Conservation (phyloP, 2,329 filamentous ascomycete species). For the Sphaerulina populicola region DNA sequence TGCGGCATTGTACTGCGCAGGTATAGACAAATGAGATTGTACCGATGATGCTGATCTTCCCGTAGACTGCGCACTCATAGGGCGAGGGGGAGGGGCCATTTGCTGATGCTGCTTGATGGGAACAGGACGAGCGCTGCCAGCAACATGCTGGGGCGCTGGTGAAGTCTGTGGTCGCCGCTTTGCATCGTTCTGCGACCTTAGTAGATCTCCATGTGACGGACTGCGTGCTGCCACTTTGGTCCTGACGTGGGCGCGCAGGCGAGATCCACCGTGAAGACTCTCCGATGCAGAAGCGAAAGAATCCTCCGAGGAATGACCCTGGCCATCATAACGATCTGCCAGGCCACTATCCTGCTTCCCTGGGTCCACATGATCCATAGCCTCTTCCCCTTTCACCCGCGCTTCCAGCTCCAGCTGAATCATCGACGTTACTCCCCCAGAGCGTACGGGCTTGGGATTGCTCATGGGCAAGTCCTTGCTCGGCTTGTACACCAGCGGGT, state of each 20-base stretch:
- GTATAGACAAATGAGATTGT: conserved; percentile 24
- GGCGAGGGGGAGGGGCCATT: conserved; percentile 1
- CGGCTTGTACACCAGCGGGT: conserved; percentile 21
- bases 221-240: not conserved
- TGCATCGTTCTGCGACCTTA: conserved; percentile 10
- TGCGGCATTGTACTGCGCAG: conserved; percentile 30
- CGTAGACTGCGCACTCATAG: conserved; percentile 17
- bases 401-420: conserved; percentile 26
- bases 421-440: conserved; percentile 29
- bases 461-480: conserved; percentile 31
- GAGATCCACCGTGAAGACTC: conserved; percentile 11
- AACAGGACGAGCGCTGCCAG: conserved; percentile 14
- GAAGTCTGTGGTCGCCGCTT: conserved; percentile 14
- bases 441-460: conserved; percentile 37
- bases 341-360: conserved; percentile 1
- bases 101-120: conserved; percentile 9
- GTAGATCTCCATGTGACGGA: conserved; percentile 14
- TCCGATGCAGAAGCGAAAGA: conserved; percentile 22
- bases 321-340: not conserved
- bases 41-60: conserved; percentile 19
- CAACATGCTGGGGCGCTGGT: conserved; percentile 14
- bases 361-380: not conserved
- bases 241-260: conserved; percentile 11
- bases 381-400: conserved; percentile 5
- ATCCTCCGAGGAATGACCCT: conserved; percentile 16